phyloP scores from a whole-genome alignment of 2,329 filamentous ascomycete genomes.

The Diaporthe citri region DNA sequence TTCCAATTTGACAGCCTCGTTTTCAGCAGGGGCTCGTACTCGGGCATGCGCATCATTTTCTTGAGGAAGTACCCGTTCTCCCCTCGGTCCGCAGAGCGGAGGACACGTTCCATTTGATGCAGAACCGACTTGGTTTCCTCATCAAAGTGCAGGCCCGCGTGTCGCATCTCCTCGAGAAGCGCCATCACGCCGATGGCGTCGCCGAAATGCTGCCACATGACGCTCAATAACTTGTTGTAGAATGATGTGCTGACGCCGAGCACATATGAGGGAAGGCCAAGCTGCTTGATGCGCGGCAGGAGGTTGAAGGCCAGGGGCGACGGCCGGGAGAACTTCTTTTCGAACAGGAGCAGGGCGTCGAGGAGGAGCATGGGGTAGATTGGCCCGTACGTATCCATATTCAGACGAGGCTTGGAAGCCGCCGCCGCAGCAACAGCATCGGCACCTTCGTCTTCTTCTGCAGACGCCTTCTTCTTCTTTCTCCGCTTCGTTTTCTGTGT shows the following conservation, averaged over 20 bases:
- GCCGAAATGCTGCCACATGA: conserved; percentile 72
- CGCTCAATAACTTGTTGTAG: conserved; percentile 75
- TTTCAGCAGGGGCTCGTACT: conserved; percentile 50
- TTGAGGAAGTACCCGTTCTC: conserved; percentile 46
- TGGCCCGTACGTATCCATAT: conserved; percentile 71
- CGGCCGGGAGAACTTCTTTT: conserved; percentile 66
- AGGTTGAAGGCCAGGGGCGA: conserved; percentile 72
- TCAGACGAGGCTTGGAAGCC: conserved; percentile 48
- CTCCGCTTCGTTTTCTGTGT: conserved; percentile 25
- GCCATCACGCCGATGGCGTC: conserved; percentile 68
- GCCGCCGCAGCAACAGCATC: conserved; percentile 17
- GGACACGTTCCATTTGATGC: conserved; percentile 47
- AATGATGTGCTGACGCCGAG: conserved; percentile 78
- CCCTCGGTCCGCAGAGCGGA: conserved; percentile 39
- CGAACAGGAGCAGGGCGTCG: conserved; percentile 67
- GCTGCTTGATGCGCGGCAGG: conserved; percentile 74
- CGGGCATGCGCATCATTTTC: conserved; percentile 53
- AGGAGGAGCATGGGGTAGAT: conserved; percentile 74
- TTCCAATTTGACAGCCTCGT: conserved; percentile 49
- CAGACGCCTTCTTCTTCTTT: conserved; percentile 38
- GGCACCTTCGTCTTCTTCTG: conserved; percentile 38
- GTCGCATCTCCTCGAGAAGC: conserved; percentile 75
- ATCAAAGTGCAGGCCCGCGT: conserved; percentile 71
- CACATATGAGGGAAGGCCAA: conserved; percentile 78
- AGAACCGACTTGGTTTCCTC: conserved; percentile 57